Evolutionary conservation across 169 alveolate genomes (phyloP).

Genomic region (Perkinsus marinus): DNA sequence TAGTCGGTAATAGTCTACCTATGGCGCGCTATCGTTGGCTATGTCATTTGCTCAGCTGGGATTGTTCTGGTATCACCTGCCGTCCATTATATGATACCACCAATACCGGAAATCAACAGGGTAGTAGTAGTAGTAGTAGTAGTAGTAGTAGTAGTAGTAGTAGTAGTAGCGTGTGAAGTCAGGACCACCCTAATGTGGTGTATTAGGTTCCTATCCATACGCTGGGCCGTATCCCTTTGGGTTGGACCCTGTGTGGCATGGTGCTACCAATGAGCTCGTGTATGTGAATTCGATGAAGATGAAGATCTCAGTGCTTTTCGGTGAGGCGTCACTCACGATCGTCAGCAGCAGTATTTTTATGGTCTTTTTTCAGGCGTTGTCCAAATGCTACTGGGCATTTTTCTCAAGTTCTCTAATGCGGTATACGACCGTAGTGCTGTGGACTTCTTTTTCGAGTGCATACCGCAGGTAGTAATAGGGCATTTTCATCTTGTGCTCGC

Average conservation of each 20-base stretch:
- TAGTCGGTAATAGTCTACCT: neutral
- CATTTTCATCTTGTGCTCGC: no score
- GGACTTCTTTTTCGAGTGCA: conserved; percentile 87
- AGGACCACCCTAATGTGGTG: neutral
- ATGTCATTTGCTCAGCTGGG: neutral
- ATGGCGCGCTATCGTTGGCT: neutral
- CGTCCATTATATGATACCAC: neutral
- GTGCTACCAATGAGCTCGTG: conserved; percentile 83
- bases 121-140: neutral
- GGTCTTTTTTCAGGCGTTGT: neutral
- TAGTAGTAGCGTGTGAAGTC: no score
- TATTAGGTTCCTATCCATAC: neutral
- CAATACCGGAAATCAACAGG: neutral
- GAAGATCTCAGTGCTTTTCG: conserved; percentile 86
- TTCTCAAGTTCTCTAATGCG: conserved; percentile 48
- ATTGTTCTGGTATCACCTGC: neutral
- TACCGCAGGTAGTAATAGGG: conserved; percentile 75
- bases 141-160: neutral
- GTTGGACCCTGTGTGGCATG: conserved; percentile 95
- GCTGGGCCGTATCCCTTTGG: conserved; percentile 85
- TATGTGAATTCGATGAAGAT: conserved; percentile 91
- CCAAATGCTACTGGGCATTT: neutral
- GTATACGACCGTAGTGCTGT: conserved; percentile 66
- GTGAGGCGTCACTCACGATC: neutral
- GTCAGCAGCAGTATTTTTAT: conserved; percentile 43